Evolutionary conservation across 2,329 filamentous ascomycete genomes (phyloP), one percentile per base, ranked within the genome.

Genomic region (Ascochyta rabiei): DNA sequence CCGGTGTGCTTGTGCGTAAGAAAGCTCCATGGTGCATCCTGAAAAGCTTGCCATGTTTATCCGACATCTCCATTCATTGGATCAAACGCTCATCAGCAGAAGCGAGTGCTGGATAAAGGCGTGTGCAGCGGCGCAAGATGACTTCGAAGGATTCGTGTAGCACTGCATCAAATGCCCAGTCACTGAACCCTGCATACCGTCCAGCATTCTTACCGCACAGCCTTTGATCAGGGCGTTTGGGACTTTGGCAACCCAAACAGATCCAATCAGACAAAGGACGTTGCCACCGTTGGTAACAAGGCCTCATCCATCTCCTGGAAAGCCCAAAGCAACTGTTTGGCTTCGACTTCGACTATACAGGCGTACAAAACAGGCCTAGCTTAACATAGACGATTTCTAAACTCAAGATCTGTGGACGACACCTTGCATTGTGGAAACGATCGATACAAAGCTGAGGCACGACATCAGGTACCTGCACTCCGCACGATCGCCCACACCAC

Each of bases 91-190:
- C 39, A 42, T 42, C 52, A 62, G 56, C 50, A 53, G 55, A 59
- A 61, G 49, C 57, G 64, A 48, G 55, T 58, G 47, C 61, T 64
- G 48, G 53, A 41, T 40, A 46, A 51, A 63, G 56, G 48, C 56
- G 60, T 60, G 59, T 64, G 61, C 61, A 54, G 64, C 59, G 50
- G 63, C 63, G 56, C 60, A 59, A 55, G 59, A 61, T 56, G 61
- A 56, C 57, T 68, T 75, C 69, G 71, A 74, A 67, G 69, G 62
- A 63, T 57, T 56, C 37, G 48, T 56, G 72, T 74, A 63, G 53
- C 67, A 74, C 68, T 24, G 62, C 64, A 56, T 71, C 71, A 70
- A 74, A 71, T 69, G 64, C 60, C 62, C 57, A 49, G 64, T 54
- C 60, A 62, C 64, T 64, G 55, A 65, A 66, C 66, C 66, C 63